These are phyloP conservation scores for Globisporangium cylindrosporum DNA, from an alignment of 352 stramenopile genomes.

Conservation along the genomic window DNA sequence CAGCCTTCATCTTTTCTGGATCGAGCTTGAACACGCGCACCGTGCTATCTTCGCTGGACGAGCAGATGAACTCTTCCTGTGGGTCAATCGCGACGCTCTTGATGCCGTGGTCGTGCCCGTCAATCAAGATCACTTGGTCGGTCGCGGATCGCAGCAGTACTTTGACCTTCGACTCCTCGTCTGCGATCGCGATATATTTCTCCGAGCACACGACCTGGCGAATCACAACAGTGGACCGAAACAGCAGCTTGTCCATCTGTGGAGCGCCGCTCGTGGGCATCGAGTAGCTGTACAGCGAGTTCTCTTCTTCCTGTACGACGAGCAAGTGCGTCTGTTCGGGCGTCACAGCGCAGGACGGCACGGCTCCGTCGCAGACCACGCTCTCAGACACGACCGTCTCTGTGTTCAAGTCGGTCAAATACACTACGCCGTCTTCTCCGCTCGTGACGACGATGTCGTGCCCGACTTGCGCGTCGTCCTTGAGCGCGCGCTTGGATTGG, in stretches of 20 bases:
- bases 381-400: slow-evolving; percentile 46
- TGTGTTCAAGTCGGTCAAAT: slow-evolving; percentile 60
- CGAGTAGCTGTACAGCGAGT: slow-evolving; percentile 64
- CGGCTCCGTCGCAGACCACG: slow-evolving; percentile 54
- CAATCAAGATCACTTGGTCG: slow-evolving; percentile 59
- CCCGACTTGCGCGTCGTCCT: slow-evolving; percentile 20
- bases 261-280: slow-evolving; percentile 41
- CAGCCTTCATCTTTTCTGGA: slow-evolving; percentile 32
- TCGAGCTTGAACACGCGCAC: slow-evolving; percentile 70
- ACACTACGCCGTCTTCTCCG: slow-evolving; percentile 79
- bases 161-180: slow-evolving; percentile 70
- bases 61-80: slow-evolving; percentile 59
- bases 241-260: slow-evolving; percentile 53
- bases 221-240: slow-evolving; percentile 72
- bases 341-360: slow-evolving; percentile 67
- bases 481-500: slow-evolving; percentile 29
- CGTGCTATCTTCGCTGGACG: slow-evolving; percentile 60
- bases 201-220: slow-evolving; percentile 62
- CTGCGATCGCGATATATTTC: slow-evolving; percentile 65
- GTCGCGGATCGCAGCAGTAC: slow-evolving; percentile 54
- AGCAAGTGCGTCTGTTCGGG: slow-evolving; percentile 67
- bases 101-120: slow-evolving; percentile 59
- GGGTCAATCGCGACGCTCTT: slow-evolving; percentile 77
- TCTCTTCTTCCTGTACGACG: slow-evolving; percentile 70
- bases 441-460: slow-evolving; percentile 70